phyloP scores from a whole-genome alignment of 176 grass and related monocot species.

The Carex kokanica region DNA sequence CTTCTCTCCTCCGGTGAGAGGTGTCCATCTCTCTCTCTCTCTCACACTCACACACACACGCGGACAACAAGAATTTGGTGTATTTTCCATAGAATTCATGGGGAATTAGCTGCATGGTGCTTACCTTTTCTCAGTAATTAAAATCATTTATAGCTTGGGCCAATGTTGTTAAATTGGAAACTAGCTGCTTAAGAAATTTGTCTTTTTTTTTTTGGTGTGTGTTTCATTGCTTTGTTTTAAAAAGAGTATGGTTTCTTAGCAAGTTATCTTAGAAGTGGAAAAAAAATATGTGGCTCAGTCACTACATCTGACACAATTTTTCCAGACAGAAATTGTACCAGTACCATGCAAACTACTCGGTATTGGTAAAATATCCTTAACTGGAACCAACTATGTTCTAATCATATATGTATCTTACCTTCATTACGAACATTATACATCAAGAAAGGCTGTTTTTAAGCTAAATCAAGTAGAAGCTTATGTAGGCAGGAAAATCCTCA shows the following conservation, averaged over 20 bases:
- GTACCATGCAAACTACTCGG: background rate
- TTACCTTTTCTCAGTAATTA: background rate
- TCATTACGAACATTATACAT: background rate
- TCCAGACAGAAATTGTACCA: background rate
- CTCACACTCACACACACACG: background rate
- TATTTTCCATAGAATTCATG: background rate
- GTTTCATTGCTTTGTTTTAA: background rate
- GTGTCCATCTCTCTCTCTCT: background rate
- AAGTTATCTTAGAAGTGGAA: background rate
- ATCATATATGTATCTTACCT: background rate
- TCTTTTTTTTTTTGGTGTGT: background rate
- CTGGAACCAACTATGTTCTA: background rate
- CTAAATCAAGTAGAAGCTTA: slow-evolving; percentile 21
- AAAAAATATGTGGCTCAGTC: background rate
- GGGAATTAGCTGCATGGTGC: background rate
- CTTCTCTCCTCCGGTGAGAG: background rate
- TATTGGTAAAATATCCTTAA: background rate
- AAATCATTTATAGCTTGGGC: background rate
- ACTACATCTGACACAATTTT: background rate
- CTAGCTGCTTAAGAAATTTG: background rate
- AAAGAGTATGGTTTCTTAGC: background rate
- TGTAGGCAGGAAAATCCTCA: slow-evolving; percentile 8
- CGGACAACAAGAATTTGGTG: background rate
- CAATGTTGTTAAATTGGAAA: background rate
- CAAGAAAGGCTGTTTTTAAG: background rate